Base-by-base conservation (phyloP, 2,329 filamentous ascomycete species). In the Cordyceps cicadae region DNA sequence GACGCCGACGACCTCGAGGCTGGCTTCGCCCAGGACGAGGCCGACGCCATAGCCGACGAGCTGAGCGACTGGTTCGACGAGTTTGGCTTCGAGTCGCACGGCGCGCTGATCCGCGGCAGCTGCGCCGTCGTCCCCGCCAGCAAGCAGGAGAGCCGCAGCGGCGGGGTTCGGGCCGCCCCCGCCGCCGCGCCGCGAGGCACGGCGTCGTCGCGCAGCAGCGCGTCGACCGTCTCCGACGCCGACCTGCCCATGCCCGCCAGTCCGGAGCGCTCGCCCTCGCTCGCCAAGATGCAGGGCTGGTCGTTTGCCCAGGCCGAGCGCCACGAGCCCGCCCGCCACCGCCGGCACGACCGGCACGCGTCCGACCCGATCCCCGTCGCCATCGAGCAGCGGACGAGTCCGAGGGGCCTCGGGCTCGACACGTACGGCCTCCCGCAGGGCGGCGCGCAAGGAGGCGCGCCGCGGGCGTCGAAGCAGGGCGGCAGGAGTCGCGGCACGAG, bases 1-100 rank as follows among this genome's bases (percentile, higher is more conserved):
- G 81, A 81, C 5, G 79, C 80, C 2, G 81, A 79, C 34, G 81
- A 83, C 64, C 74, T 81, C 50, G 74, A 77, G 56, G 71, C 72
- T 19, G 80, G 80, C 55, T 45, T 66, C 29, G 63, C 67, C 59
- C 74, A 79, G 48, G 75, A 75, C 5, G 79, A 81, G 59, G 79
- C 82, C 60, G 68, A 71, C 4, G 76, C 78, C 43, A 67, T 69
- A 55, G 68, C 68, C 5, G 71, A 74, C 26, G 79, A 82, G 8
- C 67, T 85, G 24, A 68, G 68, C 5, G 71, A 72, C 2, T 85
- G 82, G 82, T 83, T 80, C 65, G 72, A 74, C n/a, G 74, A 72
- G 4, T 79, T 81, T 66, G 76, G 78, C 14, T 79, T 83, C 60
- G 71, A 76, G 39, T 70, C 73, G 3, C 67, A 72, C 48, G 79